Conservation (phyloP, 2,329 filamentous ascomycete genomes). For the Epichloe uncinata region DNA sequence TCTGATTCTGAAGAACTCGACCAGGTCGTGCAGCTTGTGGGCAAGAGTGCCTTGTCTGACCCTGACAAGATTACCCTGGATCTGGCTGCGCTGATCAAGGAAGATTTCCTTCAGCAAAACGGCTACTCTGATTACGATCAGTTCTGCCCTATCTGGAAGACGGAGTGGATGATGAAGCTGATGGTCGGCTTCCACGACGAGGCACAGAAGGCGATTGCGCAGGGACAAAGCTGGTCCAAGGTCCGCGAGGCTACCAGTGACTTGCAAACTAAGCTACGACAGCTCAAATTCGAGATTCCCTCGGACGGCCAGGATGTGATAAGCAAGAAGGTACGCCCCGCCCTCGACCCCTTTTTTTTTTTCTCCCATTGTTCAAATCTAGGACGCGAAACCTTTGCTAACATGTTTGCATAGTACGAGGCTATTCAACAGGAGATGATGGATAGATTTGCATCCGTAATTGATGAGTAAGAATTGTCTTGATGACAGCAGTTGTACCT, state of each 20-base stretch:
- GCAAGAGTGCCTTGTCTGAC: conserved; percentile 92
- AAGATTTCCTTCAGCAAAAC: conserved; percentile 98
- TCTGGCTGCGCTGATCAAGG: conserved; percentile 82
- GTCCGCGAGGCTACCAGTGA: conserved; percentile 82
- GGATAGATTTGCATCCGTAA: conserved; percentile 92
- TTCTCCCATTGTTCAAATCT: not conserved
- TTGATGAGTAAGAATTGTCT: conserved; percentile 61
- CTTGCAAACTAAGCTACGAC: conserved; percentile 70
- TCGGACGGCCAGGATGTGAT: conserved; percentile 70
- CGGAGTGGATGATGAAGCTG: conserved; percentile 99
- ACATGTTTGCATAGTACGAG: conserved; percentile 55
- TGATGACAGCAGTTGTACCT: conserved; percentile 3
- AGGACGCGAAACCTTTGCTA: not conserved
- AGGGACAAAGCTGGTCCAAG: conserved; percentile 86
- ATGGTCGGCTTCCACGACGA: conserved; percentile 98
- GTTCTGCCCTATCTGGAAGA: conserved; percentile 99
- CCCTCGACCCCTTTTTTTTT: not conserved
- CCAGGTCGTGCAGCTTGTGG: conserved; percentile 95
- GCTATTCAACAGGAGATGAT: conserved; percentile 80
- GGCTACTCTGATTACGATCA: conserved; percentile 98
- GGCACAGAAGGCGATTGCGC: conserved; percentile 83
- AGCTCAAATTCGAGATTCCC: conserved; percentile 95
- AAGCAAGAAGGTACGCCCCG: conserved; percentile 55
- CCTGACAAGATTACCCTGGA: conserved; percentile 97
- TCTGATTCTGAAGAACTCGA: conserved; percentile 94